Evolutionary conservation across 83 land plant genomes (phyloP).

Genomic region (Isoetes engelmannii): DNA sequence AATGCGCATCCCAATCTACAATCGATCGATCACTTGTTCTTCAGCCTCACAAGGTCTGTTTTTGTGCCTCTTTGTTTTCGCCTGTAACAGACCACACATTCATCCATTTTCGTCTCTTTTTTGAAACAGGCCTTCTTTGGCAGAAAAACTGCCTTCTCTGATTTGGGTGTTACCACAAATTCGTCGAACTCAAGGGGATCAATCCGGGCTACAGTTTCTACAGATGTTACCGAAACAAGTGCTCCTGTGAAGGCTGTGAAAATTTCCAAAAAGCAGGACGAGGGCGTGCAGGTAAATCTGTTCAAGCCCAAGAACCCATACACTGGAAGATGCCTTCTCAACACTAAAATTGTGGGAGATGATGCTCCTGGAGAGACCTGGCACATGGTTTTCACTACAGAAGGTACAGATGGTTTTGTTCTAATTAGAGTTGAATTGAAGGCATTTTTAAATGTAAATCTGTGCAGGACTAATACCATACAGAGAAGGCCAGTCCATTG

Average conservation of each 20-base stretch:
- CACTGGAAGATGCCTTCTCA: constrained; percentile 69
- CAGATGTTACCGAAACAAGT: constrained; percentile 19
- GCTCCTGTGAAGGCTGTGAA: constrained; percentile 62
- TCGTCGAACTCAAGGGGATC: too few species aligned
- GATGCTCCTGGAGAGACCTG: constrained; percentile 99
- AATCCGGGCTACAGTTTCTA: constrained; percentile 53
- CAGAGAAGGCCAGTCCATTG: constrained; percentile 97
- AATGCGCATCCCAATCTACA: too few species aligned
- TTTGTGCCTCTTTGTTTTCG: too few species aligned
- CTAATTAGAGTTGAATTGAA: background rate
- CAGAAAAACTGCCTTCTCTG: background rate
- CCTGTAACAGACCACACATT: background rate
- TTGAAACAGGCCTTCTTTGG: constrained; percentile 3
- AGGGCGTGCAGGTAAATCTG: constrained; percentile 66
- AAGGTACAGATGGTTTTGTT: constrained; percentile 35
- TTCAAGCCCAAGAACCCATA: constrained; percentile 85
- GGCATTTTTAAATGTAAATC: background rate
- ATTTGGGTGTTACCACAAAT: background rate
- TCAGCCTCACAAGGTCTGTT: too few species aligned
- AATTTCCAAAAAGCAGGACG: constrained; percentile 64
- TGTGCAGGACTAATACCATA: constrained; percentile 71
- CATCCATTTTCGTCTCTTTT: background rate
- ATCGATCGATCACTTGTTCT: too few species aligned
- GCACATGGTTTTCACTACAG: constrained; percentile 98
- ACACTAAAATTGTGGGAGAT: constrained; percentile 96